Evolutionary conservation across 2,329 filamentous ascomycete species (phyloP).

Genomic region (Sporothrix curviconia): DNA sequence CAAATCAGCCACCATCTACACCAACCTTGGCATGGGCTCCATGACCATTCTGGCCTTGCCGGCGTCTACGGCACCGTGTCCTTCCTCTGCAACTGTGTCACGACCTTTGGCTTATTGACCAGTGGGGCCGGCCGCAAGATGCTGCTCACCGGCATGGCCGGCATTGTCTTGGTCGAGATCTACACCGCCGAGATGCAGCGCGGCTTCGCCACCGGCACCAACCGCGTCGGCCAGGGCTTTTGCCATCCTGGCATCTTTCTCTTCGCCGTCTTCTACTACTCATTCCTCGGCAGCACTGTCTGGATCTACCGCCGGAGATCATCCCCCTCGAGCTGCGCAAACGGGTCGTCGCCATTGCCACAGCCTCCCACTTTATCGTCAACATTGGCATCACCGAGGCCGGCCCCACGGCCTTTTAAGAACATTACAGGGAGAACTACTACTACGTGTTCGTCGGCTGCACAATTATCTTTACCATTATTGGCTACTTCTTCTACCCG

Average conservation of each 20-base stretch:
- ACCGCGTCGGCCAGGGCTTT: conserved; percentile 52
- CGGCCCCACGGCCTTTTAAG: conserved; percentile 48
- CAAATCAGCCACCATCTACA: conserved; percentile 43
- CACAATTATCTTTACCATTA: conserved; percentile 41
- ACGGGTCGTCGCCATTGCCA: conserved; percentile 49
- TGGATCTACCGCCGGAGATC: conserved; percentile 51
- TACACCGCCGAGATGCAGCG: conserved; percentile 54
- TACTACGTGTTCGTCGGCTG: conserved; percentile 54
- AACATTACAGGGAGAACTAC: conserved; percentile 52
- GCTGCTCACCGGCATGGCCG: conserved; percentile 45
- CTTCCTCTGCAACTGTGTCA: conserved; percentile 44
- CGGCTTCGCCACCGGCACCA: conserved; percentile 48
- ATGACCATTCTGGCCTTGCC: conserved; percentile 47
- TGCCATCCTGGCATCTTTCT: conserved; percentile 52
- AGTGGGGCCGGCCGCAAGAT: conserved; percentile 55
- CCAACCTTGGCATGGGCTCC: conserved; percentile 44
- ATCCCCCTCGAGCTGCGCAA: conserved; percentile 46
- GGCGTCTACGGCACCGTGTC: conserved; percentile 49
- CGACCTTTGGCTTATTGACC: conserved; percentile 48
- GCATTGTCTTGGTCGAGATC: conserved; percentile 50
- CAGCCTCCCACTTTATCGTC: conserved; percentile 47
- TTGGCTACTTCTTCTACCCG: conserved; percentile 51
- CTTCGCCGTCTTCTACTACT: conserved; percentile 50
- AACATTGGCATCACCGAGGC: conserved; percentile 49
- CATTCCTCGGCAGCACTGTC: conserved; percentile 47